Conservation (phyloP, 2,329 filamentous ascomycete genomes). For the Fusarium napiforme region DNA sequence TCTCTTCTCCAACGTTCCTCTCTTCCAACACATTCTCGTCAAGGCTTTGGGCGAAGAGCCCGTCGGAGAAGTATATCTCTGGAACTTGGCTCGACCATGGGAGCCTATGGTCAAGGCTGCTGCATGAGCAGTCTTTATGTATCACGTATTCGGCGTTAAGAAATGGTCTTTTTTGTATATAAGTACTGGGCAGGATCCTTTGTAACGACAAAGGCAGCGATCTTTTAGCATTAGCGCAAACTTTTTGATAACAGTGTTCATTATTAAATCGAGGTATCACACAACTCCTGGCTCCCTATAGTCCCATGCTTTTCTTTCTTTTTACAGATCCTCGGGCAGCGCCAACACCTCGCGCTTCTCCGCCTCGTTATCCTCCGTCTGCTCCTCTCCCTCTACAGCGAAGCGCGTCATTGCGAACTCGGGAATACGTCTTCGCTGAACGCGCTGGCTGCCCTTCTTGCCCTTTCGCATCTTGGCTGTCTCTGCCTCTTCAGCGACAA, state of each 20-base stretch:
- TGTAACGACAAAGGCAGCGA: slow-evolving; percentile 9
- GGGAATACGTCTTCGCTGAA: slow-evolving; percentile 54
- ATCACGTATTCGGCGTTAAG: slow-evolving; percentile 25
- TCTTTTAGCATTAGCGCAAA: slow-evolving; percentile 32
- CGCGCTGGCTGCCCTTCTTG: slow-evolving; percentile 47
- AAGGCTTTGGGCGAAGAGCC: slow-evolving; percentile 49
- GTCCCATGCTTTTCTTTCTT: slow-evolving; percentile 34
- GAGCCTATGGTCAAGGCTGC: slow-evolving; percentile 56
- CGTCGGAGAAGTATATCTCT: slow-evolving; percentile 53
- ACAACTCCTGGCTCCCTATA: slow-evolving; percentile 45
- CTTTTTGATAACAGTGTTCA: slow-evolving; percentile 35
- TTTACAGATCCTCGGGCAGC: slow-evolving; percentile 40
- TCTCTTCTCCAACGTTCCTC: slow-evolving; percentile 44
- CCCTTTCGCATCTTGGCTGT: slow-evolving; percentile 50
- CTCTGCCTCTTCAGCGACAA: slow-evolving; percentile 60
- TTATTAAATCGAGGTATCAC: slow-evolving; percentile 47
- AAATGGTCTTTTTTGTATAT: slow-evolving; percentile 21
- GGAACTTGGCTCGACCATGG: slow-evolving; percentile 55
- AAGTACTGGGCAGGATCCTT: slow-evolving; percentile 9
- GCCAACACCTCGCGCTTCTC: slow-evolving; percentile 39
- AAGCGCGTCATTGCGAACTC: slow-evolving; percentile 70
- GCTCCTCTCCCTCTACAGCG: slow-evolving; percentile 57
- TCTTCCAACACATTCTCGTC: slow-evolving; percentile 52
- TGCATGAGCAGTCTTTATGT: slow-evolving; percentile 38
- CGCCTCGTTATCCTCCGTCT: slow-evolving; percentile 37